Conservation (phyloP, 2,329 filamentous ascomycete genomes). For the Thielaviopsis populi region DNA sequence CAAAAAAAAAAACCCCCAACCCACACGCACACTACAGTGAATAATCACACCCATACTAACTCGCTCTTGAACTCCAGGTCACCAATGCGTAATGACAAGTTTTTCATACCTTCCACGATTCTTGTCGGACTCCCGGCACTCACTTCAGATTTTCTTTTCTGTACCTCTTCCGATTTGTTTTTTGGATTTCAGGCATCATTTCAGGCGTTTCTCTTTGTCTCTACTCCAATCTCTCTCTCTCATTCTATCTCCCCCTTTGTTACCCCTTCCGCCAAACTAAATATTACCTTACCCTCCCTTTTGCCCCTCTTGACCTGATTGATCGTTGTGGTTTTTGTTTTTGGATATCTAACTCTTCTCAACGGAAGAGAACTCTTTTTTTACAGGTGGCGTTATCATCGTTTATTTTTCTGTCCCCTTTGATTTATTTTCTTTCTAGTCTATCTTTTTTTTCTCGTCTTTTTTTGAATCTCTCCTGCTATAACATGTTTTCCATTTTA, state of each 20-base stretch:
- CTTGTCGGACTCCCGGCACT: conserved; percentile 10
- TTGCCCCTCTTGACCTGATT: conserved; percentile 1
- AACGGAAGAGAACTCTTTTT: conserved; percentile 7
- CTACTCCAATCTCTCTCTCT: conserved; percentile 1
- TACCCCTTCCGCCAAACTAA: background rate
- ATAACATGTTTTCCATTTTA: conserved; percentile 1
- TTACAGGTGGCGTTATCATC: conserved; percentile 16
- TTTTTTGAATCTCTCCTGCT: background rate
- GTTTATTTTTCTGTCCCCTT: conserved; percentile 5
- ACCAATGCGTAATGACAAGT: conserved; percentile 39
- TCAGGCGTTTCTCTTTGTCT: conserved; percentile 14
- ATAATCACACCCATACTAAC: background rate
- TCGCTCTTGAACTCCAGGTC: conserved; percentile 27
- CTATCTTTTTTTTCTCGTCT: conserved; percentile 7
- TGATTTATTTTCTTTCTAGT: conserved; percentile 11
- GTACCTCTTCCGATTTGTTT: conserved; percentile 15
- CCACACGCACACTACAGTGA: background rate
- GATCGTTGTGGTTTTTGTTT: conserved; percentile 11
- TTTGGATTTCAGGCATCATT: conserved; percentile 14
- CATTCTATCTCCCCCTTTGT: background rate
- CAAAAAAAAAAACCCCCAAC: conserved; percentile 16
- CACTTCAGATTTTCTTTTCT: conserved; percentile 10
- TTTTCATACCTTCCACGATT: conserved; percentile 10
- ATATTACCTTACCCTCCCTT: background rate
- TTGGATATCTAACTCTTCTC: conserved; percentile 16